These are phyloP conservation scores for Sanghuangporus sanghuang DNA, from an alignment of 1,284 basidiomycete species.

Conservation along the genomic window DNA sequence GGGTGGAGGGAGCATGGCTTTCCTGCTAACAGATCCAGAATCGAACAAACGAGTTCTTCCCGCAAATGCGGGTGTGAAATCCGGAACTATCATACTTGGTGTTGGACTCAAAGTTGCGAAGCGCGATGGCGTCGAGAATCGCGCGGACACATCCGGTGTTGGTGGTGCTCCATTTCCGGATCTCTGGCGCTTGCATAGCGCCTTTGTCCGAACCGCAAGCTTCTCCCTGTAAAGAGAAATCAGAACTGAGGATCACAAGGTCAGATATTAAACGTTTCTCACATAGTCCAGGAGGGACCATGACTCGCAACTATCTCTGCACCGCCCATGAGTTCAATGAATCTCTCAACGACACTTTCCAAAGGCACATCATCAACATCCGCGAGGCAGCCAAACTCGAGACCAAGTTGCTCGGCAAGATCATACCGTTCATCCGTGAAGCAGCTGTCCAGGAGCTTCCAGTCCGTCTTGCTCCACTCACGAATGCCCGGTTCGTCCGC, in stretches of 20 bases:
- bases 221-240: conserved; percentile 37
- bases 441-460: conserved; percentile 70
- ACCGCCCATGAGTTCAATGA: conserved; percentile 43
- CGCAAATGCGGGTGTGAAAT: conserved; percentile 37
- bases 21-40: conserved; percentile 17
- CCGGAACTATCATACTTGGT: conserved; percentile 34
- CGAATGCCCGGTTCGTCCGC: conserved; percentile 20
- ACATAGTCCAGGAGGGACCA: conserved; percentile 52
- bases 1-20: conserved; percentile 3
- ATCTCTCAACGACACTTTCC: conserved; percentile 52
- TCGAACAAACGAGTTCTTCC: conserved; percentile 25
- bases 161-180: conserved; percentile 52
- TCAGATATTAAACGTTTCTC: conserved; percentile 20
- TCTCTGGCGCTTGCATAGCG: conserved; percentile 59
- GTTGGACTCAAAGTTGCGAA: conserved; percentile 16
- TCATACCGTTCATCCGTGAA: conserved; percentile 63
- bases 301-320: conserved; percentile 31
- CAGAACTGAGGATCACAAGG: conserved; percentile 11
- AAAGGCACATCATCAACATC: conserved; percentile 45
- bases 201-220: conserved; percentile 46
- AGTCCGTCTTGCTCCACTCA: conserved; percentile 66
- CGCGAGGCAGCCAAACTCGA: conserved; percentile 34
- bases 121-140: conserved; percentile 24
- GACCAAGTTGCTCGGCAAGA: conserved; percentile 31
- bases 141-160: conserved; percentile 33